Base-by-base conservation (phyloP, 495 filamentous ascomycete species). In the Chaetomium cochliodes region DNA sequence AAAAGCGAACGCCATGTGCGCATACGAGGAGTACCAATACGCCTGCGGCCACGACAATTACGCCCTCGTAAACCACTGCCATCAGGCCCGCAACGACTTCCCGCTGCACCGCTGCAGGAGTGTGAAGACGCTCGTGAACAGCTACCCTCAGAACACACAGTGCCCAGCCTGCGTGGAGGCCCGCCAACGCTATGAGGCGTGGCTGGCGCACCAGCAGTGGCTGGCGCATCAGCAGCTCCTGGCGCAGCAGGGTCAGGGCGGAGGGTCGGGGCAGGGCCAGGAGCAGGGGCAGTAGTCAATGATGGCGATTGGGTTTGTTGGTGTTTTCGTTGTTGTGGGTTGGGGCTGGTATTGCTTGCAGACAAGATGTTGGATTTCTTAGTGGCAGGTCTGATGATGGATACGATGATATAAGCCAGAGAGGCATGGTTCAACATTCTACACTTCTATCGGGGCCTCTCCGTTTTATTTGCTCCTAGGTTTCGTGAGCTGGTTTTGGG, bases 51-150 rank as follows among this genome's bases (percentile, higher is more conserved):
- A 90, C 71, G 78, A 77, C 16, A 70, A 70, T 11, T 72, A 77
- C 22, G 82, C 84, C 12, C 73, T 88, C 28, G 84, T 86, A 69
- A 84, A 83, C 26, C 81, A 88, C 72, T 92, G 89, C 76, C 88
- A 92, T 72, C 84, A 82, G 61, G 87, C 88, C 9, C 84, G 88
- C 30, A 88, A 87, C 72, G 84, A 90, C 69, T n/a, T n/a, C n/a
- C 83, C 85, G 2, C 74, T 81, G 53, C 86, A 90, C 69, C 73
- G 82, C 60, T 91, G 88, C 69, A 82, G 80, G 65, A 78, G 85
- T 8, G 85, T 86, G 56, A 82, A 85, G 73, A 82, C 81, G 52
- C 77, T 87, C 54, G 85, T 85, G 58, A 74, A 84, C 20, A 78
- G 79, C 44, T 87, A 82, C 82, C 69, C 77, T 46, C 79, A 83